Evolutionary conservation across 306 rosid genomes (phyloP).

Genomic region (Acacia confusa): DNA sequence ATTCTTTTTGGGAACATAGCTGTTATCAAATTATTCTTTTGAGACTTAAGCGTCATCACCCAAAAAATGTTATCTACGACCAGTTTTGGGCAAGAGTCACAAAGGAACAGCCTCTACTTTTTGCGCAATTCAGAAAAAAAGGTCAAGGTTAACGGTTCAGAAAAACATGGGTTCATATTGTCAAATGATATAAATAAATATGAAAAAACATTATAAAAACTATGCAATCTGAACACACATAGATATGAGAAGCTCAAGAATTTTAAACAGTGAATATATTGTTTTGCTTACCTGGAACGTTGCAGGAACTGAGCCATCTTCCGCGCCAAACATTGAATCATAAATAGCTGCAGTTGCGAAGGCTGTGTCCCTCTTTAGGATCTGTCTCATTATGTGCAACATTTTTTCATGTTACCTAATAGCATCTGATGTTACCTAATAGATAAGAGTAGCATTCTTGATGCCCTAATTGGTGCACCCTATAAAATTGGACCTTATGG

Average conservation of each 20-base stretch:
- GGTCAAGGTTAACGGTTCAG: not conserved
- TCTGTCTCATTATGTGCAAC: conserved; percentile 47
- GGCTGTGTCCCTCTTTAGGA: conserved; percentile 82
- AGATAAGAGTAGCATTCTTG: conserved; percentile 9
- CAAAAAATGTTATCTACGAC: not conserved
- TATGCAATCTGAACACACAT: not conserved
- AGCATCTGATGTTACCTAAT: conserved; percentile 9
- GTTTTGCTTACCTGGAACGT: conserved; percentile 78
- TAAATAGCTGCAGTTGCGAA: conserved; percentile 94
- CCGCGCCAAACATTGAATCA: conserved; percentile 87
- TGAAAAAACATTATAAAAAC: not conserved
- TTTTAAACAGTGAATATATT: not conserved
- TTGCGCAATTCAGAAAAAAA: not conserved
- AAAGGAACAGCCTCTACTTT: not conserved
- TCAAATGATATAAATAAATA: not conserved
- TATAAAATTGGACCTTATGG: not conserved
- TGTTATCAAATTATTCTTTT: not conserved
- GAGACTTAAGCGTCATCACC: not conserved
- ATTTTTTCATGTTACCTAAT: not conserved
- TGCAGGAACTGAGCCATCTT: conserved; percentile 93
- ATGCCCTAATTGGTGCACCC: not conserved
- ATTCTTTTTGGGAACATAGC: not conserved
- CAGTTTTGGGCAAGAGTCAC: not conserved
- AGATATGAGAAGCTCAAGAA: not conserved
- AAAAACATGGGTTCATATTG: not conserved